Percentiles rank a stretch among this genome's conserved stretches.
Evolutionary conservation across 331 rosid species (phyloP).

Genomic region (Phaseolus coccineus): DNA sequence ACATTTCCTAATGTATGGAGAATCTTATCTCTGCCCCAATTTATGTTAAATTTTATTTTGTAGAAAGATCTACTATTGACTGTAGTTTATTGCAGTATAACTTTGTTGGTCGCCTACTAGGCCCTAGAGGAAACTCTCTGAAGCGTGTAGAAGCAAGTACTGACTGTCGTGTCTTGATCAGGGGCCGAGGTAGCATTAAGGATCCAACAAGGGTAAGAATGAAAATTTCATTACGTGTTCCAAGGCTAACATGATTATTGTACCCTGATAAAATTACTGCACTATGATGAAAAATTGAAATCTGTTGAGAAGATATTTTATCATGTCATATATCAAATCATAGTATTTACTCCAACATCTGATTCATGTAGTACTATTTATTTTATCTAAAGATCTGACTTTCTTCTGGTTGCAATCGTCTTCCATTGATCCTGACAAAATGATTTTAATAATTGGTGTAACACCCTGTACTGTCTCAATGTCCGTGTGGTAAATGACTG

Average conservation of each 20-base stretch:
- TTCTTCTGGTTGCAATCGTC: constrained; percentile 6
- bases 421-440: not conserved
- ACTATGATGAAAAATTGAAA: constrained; percentile 16
- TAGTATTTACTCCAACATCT: constrained; percentile 17
- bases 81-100: constrained; percentile 67
- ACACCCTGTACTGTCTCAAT: constrained; percentile 26
- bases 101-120: constrained; percentile 97
- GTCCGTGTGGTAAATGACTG: not conserved
- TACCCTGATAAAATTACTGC: constrained; percentile 21
- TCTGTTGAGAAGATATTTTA: not conserved
- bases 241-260: constrained; percentile 12
- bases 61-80: constrained; percentile 46
- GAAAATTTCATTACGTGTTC: constrained; percentile 23
- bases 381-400: not conserved
- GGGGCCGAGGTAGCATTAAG: constrained; percentile 99
- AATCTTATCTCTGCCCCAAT: constrained; percentile 1
- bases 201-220: constrained; percentile 83
- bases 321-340: constrained; percentile 11
- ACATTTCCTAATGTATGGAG: constrained; percentile 75
- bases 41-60: not conserved
- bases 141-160: constrained; percentile 97
- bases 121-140: constrained; percentile 98
- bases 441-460: not conserved
- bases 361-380: not conserved
- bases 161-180: constrained; percentile 94